Evolutionary conservation across 2,329 filamentous ascomycete species (phyloP).

Genomic region (Talaromyces sp.): DNA sequence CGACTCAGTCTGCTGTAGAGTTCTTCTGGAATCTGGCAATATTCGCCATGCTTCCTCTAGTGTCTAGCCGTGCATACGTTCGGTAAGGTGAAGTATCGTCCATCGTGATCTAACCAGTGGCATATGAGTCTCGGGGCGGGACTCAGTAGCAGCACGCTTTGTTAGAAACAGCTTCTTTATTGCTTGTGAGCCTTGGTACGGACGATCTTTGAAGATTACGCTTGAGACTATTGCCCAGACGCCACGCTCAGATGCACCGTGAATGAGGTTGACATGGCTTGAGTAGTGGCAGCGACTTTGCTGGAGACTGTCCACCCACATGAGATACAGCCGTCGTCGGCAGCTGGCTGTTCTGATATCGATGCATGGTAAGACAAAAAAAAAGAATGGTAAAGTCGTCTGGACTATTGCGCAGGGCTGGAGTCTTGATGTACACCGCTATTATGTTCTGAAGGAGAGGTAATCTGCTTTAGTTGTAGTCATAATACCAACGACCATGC

Average conservation of each 20-base stretch:
- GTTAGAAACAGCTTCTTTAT: constrained; percentile 11
- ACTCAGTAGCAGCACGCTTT: background rate
- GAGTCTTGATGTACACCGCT: too few species aligned
- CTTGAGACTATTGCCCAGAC: constrained; percentile 32
- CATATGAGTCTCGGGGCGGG: constrained; percentile 5
- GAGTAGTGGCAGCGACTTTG: constrained; percentile 21
- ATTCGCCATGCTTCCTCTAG: constrained; percentile 21
- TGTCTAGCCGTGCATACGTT: constrained; percentile 21
- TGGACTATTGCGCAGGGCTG: too few species aligned
- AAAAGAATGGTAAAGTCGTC: too few species aligned
- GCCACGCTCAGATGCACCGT: constrained; percentile 25
- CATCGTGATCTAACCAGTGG: constrained; percentile 21
- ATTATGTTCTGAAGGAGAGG: too few species aligned
- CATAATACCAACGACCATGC: too few species aligned
- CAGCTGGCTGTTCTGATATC: constrained; percentile 72
- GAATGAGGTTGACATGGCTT: constrained; percentile 26
- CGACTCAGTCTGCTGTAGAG: constrained; percentile 6
- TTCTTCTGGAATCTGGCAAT: constrained; percentile 16
- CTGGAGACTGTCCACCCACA: constrained; percentile 22
- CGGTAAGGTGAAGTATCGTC: constrained; percentile 18
- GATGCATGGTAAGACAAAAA: too few species aligned
- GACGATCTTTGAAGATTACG: constrained; percentile 29
- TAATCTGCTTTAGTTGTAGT: too few species aligned
- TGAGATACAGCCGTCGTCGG: constrained; percentile 18
- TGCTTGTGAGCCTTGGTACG: constrained; percentile 5